Evolutionary conservation across 768 basidiomycete species (phyloP), one percentile per base, ranked within the genome.

Genomic region (Coprinopsis cinerea): DNA sequence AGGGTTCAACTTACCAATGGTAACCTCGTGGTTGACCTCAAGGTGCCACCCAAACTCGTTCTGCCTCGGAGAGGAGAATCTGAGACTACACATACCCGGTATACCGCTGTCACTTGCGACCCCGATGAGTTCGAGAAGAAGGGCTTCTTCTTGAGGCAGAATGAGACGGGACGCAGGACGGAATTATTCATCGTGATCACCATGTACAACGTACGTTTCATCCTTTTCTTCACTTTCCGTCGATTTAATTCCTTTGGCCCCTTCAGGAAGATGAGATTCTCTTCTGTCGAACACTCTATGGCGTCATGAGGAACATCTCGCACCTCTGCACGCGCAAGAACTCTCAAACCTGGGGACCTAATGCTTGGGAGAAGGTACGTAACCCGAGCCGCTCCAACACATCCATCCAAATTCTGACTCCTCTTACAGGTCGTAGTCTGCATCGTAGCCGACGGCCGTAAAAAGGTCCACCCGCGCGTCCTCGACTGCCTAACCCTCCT

Each of bases 171-270:
- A 25, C 76, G 92, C 47, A 77, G 84, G 49, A 96, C 92, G 11
- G 94, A 97, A 61, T 64, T 97, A 48, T 88, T 95, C 69, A 87
- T 97, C 62, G 89, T 92, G 51, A 88, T 97, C 59, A 97, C 93
- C 20, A 92, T 96, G 92, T 96, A 86, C 63, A 96, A 96, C 64
- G 94, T 95, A 64, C 49, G 58, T 55, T 27, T 7, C 11, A 17
- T 27, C 7, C 23, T n/a, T 23, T 32, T 34, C 20, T 44, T 26
- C n/a, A n/a, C 52, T n/a, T 27, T 39, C 3, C 13, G 4, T 4
- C 25, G 28, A 22, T 15, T 25, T 23, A 3, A 24, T 25, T 18
- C 10, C 49, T 46, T 7, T 48, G 32, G 40, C 26, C 42, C 40
- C 35, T 43, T 30, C 56, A 91, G 88, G 88, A 91, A 69, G 83